Evolutionary conservation across 2,329 filamentous ascomycete species (phyloP), one percentile per base, ranked within the genome.

Genomic region (Pseudopithomyces maydicus): DNA sequence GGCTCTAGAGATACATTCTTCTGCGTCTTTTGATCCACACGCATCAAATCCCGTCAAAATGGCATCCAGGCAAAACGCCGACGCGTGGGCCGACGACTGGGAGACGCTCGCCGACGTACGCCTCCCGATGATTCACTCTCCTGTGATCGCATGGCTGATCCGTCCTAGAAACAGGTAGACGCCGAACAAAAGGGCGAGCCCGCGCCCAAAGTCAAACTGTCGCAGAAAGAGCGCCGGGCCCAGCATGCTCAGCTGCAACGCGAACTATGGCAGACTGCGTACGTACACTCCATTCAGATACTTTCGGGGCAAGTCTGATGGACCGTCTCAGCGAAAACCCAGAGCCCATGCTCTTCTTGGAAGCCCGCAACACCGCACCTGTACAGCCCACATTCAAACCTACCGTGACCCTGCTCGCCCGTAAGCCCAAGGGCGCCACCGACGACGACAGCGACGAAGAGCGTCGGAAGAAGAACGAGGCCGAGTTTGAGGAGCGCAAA

Each of bases 51-150:
- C 20, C 8, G n/a, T 5, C 26, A 47, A 47, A 33, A 45, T 72
- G 69, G 56, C 68, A 19, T 56, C 68, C 14, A 78, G 78, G 74
- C 78, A 81, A 66, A 62, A 65, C 46, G 76, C 69, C 8, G 72
- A 72, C 74, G 93, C 92, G 19, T 97, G 94, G 94, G 92, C 94
- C 62, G 88, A 96, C 67, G 91, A 97, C 70, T 98, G 93, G 92
- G 91, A 94, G 74, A 78, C 81, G 6, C 84, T 90, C 71, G 91
- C 90, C 55, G 92, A 96, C 78, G 85, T 88, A 80, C 44, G 73
- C 56, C 35, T 20, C 20, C 46, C 41, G 1, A 6, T 4, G 3
- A 17, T 50, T 48, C 42, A 53, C 36, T 54, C 19, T 51, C 19
- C 22, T 35, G 15, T 38, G 43, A 41, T 41, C 38, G 57, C 57